Percentiles rank a stretch among this genome's conserved stretches.
phyloP scores from a whole-genome alignment of 352 stramenopile species.

The Blastocystis sp. region DNA sequence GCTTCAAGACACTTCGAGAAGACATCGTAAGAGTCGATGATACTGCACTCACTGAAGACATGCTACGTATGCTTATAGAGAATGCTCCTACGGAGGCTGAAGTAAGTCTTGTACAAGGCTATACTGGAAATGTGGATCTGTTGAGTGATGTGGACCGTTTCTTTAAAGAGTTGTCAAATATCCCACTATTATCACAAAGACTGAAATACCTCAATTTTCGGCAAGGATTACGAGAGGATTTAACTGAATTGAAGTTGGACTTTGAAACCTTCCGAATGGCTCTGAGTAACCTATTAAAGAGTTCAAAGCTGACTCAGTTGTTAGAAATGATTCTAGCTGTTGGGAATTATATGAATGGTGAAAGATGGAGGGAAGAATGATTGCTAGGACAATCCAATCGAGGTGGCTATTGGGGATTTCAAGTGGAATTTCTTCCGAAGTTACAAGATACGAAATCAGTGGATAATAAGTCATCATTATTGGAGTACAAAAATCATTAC shows the following conservation, averaged over 20 bases:
- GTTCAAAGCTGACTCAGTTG: slow-evolving; percentile 72
- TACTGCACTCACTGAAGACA: slow-evolving; percentile 5
- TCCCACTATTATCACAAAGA: slow-evolving; percentile 72
- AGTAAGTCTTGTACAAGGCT: slow-evolving; percentile 71
- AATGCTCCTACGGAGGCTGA: slow-evolving; percentile 51
- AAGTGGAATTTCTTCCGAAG: slow-evolving; percentile 40
- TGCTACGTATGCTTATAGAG: slow-evolving; percentile 26
- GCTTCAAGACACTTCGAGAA: background rate
- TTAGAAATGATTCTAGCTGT: slow-evolving; percentile 73
- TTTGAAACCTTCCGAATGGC: slow-evolving; percentile 70
- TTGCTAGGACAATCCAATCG: background rate
- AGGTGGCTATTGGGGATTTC: slow-evolving; percentile 29
- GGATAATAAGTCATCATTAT: slow-evolving; percentile 37
- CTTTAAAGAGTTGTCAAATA: slow-evolving; percentile 74
- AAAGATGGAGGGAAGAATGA: slow-evolving; percentile 69
- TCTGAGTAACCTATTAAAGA: slow-evolving; percentile 71
- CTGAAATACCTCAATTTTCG: slow-evolving; percentile 70
- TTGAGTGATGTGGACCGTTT: slow-evolving; percentile 75
- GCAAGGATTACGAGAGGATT: slow-evolving; percentile 71
- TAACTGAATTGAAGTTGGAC: slow-evolving; percentile 72
- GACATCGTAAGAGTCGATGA: slow-evolving; percentile 37
- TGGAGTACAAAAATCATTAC: background rate
- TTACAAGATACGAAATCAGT: slow-evolving; percentile 45
- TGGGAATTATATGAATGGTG: slow-evolving; percentile 78
- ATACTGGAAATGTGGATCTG: slow-evolving; percentile 70